A percentile compares a stretch with the other conserved stretches of the same genome.
Evolutionary conservation across 116 monocot species (phyloP).

Genomic region (Zostera marina): DNA sequence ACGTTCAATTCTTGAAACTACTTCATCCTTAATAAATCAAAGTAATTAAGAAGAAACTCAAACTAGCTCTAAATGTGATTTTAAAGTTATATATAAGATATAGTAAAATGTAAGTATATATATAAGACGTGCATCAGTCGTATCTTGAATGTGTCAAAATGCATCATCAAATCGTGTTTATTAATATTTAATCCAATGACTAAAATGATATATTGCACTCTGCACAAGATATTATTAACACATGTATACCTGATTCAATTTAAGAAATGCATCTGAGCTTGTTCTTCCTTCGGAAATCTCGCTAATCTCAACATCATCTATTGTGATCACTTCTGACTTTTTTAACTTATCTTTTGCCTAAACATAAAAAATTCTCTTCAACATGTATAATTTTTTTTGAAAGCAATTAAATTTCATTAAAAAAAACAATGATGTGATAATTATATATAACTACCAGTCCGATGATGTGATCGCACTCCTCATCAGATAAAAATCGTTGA

Average conservation of each 20-base stretch:
- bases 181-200: too few relatives aligned
- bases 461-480: slow-evolving; percentile 30
- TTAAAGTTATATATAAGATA: too few relatives aligned
- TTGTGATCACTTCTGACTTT: slow-evolving; percentile 60
- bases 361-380: not conserved
- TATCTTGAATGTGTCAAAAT: too few relatives aligned
- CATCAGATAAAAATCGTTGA: slow-evolving; percentile 50
- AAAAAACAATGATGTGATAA: too few relatives aligned
- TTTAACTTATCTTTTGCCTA: slow-evolving; percentile 67
- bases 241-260: slow-evolving; percentile 38
- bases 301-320: slow-evolving; percentile 70
- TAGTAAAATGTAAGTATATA: too few relatives aligned
- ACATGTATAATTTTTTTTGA: too few relatives aligned
- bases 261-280: slow-evolving; percentile 85
- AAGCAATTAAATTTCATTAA: slow-evolving; percentile 1
- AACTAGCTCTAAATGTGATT: too few relatives aligned
- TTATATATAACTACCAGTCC: slow-evolving; percentile 19
- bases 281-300: slow-evolving; percentile 60
- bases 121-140: too few relatives aligned
- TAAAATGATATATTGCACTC: too few relatives aligned
- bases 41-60: not conserved
- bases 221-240: too few relatives aligned
- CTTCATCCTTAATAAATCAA: slow-evolving; percentile 25
- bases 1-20: slow-evolving; percentile 37
- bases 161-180: too few relatives aligned